These are phyloP conservation scores for Salvia sclarea DNA, from an alignment of 305 asterid species.

Conservation along the genomic window DNA sequence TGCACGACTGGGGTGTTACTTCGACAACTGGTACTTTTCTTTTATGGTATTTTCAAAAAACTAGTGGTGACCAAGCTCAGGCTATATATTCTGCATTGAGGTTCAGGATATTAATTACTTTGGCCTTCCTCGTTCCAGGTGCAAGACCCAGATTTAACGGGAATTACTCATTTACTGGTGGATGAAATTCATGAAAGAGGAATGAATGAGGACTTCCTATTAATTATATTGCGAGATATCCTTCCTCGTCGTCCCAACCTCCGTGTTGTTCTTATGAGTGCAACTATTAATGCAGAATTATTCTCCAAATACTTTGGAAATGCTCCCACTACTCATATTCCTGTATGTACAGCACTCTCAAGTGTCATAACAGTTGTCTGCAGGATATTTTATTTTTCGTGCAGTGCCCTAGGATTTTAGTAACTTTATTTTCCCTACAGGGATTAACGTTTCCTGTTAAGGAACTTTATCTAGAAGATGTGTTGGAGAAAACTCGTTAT, in stretches of 20 bases:
- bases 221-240: constrained; percentile 77
- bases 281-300: constrained; percentile 90
- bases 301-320: constrained; percentile 82
- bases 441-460: constrained; percentile 88
- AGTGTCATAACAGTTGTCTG: constrained; percentile 23
- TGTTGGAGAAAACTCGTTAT: constrained; percentile 77
- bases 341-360: constrained; percentile 53
- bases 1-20: constrained; percentile 97
- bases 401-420: neutral
- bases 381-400: constrained; percentile 16
- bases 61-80: constrained; percentile 10
- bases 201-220: constrained; percentile 91
- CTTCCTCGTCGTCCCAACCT: constrained; percentile 95
- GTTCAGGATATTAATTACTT: constrained; percentile 28
- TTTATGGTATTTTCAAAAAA: constrained; percentile 10
- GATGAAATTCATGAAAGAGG: constrained; percentile 99
- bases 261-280: constrained; percentile 94
- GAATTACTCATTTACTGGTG: constrained; percentile 84
- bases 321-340: constrained; percentile 86
- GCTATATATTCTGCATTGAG: constrained; percentile 18
- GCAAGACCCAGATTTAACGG: constrained; percentile 72
- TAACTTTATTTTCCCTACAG: constrained; percentile 46
- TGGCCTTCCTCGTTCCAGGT: constrained; percentile 47
- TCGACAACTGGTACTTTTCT: constrained; percentile 69
- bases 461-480: constrained; percentile 85